Percentiles rank a stretch among this genome's conserved stretches.
Evolutionary conservation across 129 eudicot genomes (phyloP).

Genomic region (Artemisia annua): DNA sequence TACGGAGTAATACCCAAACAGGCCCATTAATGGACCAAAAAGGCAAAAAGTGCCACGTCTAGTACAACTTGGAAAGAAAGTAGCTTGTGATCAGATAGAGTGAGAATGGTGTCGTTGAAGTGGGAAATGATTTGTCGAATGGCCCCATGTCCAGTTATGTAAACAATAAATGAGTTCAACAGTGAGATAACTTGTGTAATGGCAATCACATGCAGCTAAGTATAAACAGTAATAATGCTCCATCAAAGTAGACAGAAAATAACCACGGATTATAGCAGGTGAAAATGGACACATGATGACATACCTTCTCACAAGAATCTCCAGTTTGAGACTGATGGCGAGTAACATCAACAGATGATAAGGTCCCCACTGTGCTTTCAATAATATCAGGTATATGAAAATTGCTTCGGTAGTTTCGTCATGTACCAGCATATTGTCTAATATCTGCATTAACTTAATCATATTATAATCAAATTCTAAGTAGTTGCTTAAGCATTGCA

Average conservation of each 20-base stretch:
- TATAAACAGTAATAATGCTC: not conserved
- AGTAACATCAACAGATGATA: constrained; percentile 72
- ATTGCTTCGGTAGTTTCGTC: constrained; percentile 49
- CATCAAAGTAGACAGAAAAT: not conserved
- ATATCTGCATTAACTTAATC: constrained; percentile 47
- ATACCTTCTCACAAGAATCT: constrained; percentile 80
- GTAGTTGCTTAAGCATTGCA: not conserved
- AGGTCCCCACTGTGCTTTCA: constrained; percentile 79
- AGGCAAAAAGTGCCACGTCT: constrained; percentile 8
- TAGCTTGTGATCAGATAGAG: constrained; percentile 1
- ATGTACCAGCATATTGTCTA: constrained; percentile 59
- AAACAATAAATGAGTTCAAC: not conserved
- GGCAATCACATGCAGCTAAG: no score
- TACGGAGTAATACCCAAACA: not conserved
- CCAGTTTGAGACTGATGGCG: constrained; percentile 58
- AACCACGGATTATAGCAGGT: not conserved
- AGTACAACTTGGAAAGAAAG: constrained; percentile 10
- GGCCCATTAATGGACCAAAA: not conserved
- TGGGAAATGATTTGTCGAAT: not conserved
- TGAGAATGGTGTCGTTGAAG: not conserved
- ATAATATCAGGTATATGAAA: constrained; percentile 81
- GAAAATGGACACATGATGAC: constrained; percentile 3
- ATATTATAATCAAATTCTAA: constrained; percentile 2
- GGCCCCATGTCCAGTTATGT: not conserved
- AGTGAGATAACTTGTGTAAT: no score